phyloP scores from a whole-genome alignment of 2,329 filamentous ascomycete species.

The Chaetothyriales sp. region DNA sequence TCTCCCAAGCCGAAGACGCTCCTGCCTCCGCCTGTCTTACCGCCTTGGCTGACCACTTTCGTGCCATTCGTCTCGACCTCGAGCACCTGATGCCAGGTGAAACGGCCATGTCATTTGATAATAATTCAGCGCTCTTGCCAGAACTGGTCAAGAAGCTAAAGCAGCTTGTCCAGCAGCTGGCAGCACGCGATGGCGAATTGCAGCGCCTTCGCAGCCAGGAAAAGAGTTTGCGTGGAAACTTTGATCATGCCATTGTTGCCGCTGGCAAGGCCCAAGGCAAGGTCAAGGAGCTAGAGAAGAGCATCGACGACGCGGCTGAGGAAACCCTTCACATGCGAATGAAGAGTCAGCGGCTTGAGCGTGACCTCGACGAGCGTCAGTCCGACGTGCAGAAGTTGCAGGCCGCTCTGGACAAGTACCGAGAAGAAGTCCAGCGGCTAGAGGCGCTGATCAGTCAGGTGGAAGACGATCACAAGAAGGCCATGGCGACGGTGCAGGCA shows the following conservation, averaged over 20 bases:
- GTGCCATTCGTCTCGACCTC: conserved; percentile 30
- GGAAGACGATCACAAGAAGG: conserved; percentile 27
- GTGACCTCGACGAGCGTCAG: conserved; percentile 27
- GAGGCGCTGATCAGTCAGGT: conserved; percentile 30
- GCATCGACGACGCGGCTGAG: conserved; percentile 29
- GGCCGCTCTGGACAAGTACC: conserved; percentile 31
- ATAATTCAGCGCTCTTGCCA: conserved; percentile 28
- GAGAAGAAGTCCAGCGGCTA: conserved; percentile 29
- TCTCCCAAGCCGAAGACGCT: conserved; percentile 21
- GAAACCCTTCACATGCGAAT: conserved; percentile 34
- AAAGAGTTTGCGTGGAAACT: conserved; percentile 30
- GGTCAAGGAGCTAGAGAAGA: conserved; percentile 26
- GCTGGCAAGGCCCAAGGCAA: conserved; percentile 26
- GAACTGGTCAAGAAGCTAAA: conserved; percentile 28
- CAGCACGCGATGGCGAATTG: conserved; percentile 25
- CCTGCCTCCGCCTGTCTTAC: conserved; percentile 22
- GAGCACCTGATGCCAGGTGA: conserved; percentile 33
- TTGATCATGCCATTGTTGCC: conserved; percentile 28
- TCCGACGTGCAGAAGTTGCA: conserved; percentile 30
- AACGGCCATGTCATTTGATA: conserved; percentile 24
- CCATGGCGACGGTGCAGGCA: conserved; percentile 27
- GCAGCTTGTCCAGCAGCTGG: conserved; percentile 19
- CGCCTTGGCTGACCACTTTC: conserved; percentile 28
- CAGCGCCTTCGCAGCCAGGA: conserved; percentile 26
- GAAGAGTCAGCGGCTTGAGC: conserved; percentile 30